Percentiles rank a stretch among this genome's conserved stretches.
These are phyloP conservation scores for Melaleuca quinquenervia DNA, from an alignment of 345 rosid species.

Conservation along the genomic window DNA sequence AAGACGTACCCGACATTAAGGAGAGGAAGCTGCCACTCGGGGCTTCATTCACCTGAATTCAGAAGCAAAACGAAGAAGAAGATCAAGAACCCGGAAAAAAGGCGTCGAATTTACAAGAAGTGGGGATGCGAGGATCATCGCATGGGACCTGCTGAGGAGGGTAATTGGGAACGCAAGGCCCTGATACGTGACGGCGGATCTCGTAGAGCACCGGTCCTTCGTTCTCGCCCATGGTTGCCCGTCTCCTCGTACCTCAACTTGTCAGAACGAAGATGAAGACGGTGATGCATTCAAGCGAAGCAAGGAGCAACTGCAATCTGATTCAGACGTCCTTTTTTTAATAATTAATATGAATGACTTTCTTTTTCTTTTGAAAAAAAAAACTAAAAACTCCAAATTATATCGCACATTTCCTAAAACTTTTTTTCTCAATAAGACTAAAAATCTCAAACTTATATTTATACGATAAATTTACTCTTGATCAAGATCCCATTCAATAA, in stretches of 20 bases:
- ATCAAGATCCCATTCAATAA: too few species aligned
- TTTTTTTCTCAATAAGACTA: too few species aligned
- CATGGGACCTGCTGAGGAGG: slow-evolving; percentile 64
- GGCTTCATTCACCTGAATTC: slow-evolving; percentile 31
- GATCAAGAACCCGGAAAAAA: neutral
- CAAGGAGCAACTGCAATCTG: neutral
- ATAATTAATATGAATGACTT: neutral
- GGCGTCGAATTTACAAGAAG: neutral
- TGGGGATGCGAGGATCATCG: neutral
- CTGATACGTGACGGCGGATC: slow-evolving; percentile 54
- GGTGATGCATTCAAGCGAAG: neutral
- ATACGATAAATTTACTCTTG: too few species aligned
- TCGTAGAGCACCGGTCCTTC: slow-evolving; percentile 35
- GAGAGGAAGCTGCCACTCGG: slow-evolving; percentile 44
- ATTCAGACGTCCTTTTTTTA: neutral
- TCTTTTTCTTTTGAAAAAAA: neutral
- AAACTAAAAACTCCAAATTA: too few species aligned
- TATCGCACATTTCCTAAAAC: too few species aligned
- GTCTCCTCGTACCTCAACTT: neutral
- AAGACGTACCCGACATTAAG: slow-evolving; percentile 27
- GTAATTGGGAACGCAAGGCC: slow-evolving; percentile 49
- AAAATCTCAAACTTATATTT: too few species aligned
- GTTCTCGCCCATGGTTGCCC: neutral
- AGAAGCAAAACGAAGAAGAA: neutral
- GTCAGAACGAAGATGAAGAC: neutral